These are phyloP conservation scores for Pistacia vera DNA, from an alignment of 345 rosid genomes.

Conservation along the genomic window DNA sequence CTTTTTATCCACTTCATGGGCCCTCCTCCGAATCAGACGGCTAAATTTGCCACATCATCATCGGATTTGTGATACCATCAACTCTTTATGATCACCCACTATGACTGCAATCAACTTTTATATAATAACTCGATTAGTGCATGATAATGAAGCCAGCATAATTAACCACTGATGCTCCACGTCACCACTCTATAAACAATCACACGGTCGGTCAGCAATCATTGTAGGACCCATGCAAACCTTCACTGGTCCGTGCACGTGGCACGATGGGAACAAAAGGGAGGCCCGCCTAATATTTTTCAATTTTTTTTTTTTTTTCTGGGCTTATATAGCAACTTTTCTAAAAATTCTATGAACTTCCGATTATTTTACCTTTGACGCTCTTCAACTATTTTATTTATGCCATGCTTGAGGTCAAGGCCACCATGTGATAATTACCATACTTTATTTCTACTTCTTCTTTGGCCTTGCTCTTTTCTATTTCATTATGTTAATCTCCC, in stretches of 20 bases:
- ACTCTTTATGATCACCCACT: neutral
- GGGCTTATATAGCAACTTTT: too few relatives aligned
- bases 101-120: conserved; percentile 2
- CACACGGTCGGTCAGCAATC: conserved; percentile 53
- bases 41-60: neutral
- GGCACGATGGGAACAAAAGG: conserved; percentile 19
- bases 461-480: too few relatives aligned
- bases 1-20: neutral
- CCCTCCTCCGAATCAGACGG: conserved; percentile 9
- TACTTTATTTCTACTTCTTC: too few relatives aligned
- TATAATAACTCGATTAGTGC: conserved; percentile 20
- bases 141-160: conserved; percentile 26
- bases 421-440: too few relatives aligned
- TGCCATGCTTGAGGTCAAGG: too few relatives aligned
- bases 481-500: too few relatives aligned
- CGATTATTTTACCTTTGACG: too few relatives aligned
- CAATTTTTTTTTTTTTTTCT: too few relatives aligned
- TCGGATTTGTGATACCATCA: neutral
- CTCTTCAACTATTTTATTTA: too few relatives aligned
- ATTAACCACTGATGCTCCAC: conserved; percentile 29
- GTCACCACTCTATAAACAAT: conserved; percentile 36
- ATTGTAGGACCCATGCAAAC: conserved; percentile 22
- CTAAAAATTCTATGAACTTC: too few relatives aligned
- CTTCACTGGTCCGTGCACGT: conserved; percentile 38
- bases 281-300: conserved; percentile 31